A percentile compares a stretch with the other conserved stretches of the same genome.
phyloP scores from a whole-genome alignment of 2,329 filamentous ascomycete species.

The Penicillium decumbens region DNA sequence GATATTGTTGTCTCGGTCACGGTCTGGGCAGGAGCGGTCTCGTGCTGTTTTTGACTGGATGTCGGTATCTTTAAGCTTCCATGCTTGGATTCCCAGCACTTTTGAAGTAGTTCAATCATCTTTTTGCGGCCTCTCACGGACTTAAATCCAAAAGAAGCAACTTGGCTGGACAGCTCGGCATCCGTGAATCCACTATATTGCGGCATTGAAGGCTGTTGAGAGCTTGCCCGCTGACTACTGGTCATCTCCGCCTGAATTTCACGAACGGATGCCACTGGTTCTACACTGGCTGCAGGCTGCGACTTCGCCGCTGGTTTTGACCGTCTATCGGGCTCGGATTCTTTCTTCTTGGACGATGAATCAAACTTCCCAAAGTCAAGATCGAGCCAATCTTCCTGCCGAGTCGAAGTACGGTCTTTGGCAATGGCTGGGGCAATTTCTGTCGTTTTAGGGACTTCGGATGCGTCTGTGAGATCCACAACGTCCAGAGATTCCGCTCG shows the following conservation, averaged over 20 bases:
- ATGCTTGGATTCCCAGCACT: constrained; percentile 65
- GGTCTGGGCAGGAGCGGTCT: neutral
- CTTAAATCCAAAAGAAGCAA: constrained; percentile 68
- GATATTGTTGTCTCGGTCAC: neutral
- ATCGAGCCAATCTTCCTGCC: constrained; percentile 16
- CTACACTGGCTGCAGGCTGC: neutral
- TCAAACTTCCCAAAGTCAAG: constrained; percentile 12
- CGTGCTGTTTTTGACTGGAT: neutral
- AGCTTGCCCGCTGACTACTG: neutral
- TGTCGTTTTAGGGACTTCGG: constrained; percentile 7
- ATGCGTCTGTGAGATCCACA: constrained; percentile 38
- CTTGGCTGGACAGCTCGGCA: constrained; percentile 56
- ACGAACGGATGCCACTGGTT: neutral
- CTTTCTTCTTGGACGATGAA: constrained; percentile 1
- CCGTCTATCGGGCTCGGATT: neutral
- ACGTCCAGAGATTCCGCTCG: constrained; percentile 61
- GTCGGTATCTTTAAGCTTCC: constrained; percentile 2
- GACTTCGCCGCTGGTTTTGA: neutral
- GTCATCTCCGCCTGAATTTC: neutral
- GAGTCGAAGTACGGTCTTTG: neutral
- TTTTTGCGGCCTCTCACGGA: constrained; percentile 61
- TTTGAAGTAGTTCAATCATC: constrained; percentile 65
- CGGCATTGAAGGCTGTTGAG: constrained; percentile 41
- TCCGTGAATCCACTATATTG: constrained; percentile 61
- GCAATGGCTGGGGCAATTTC: neutral